Percentiles rank a stretch among this genome's conserved stretches.
Evolutionary conservation across 2,329 filamentous ascomycete genomes (phyloP).

Genomic region (Orbilia javanica): DNA sequence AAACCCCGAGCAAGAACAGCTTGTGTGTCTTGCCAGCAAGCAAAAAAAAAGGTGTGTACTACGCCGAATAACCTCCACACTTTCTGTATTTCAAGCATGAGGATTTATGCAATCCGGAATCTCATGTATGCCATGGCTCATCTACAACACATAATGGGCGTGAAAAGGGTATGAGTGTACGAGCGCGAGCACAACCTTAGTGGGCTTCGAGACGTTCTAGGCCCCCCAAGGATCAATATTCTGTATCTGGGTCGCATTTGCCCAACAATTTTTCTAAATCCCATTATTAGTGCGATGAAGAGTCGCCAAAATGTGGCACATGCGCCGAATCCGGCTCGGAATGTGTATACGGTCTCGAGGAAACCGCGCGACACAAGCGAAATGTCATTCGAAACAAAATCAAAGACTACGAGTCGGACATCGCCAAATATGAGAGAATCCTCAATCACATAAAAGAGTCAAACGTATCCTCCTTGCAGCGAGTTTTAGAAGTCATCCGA

Average conservation of each 20-base stretch:
- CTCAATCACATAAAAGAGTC: constrained; percentile 44
- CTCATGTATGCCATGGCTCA: not conserved
- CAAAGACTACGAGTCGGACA: constrained; percentile 50
- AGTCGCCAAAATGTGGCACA: constrained; percentile 28
- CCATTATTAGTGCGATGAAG: constrained; percentile 33
- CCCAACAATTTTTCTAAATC: not conserved
- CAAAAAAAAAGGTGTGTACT: constrained; percentile 50
- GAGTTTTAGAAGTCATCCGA: constrained; percentile 40
- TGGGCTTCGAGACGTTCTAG: not conserved
- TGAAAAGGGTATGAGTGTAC: not conserved
- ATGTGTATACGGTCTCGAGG: constrained; percentile 40
- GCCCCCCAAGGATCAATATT: not conserved
- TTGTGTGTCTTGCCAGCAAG: constrained; percentile 45
- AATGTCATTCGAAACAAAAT: constrained; percentile 32
- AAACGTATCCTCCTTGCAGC: constrained; percentile 30
- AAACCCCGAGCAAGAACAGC: constrained; percentile 40
- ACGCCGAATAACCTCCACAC: not conserved
- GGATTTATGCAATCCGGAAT: not conserved
- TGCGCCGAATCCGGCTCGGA: constrained; percentile 39
- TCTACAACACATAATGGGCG: constrained; percentile 3
- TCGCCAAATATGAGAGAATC: constrained; percentile 46
- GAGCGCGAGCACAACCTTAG: too few species aligned
- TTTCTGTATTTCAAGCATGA: not conserved
- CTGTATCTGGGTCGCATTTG: not conserved
- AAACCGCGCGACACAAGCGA: constrained; percentile 31